Conservation (phyloP, 371 early-diverging fungal species). For the Saksenaea oblongispora region DNA sequence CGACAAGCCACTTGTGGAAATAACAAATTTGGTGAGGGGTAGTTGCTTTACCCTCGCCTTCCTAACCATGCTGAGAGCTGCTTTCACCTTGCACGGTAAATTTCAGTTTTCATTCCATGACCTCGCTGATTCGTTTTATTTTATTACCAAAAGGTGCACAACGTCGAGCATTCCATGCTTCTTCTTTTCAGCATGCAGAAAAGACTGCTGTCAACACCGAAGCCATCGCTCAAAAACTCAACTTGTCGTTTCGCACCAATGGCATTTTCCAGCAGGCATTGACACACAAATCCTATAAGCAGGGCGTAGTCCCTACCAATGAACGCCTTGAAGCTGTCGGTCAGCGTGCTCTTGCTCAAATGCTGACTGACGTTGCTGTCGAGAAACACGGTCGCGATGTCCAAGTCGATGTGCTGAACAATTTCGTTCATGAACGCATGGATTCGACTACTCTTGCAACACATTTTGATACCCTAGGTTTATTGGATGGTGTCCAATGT, state of each 20-base stretch:
- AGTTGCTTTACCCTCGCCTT: not conserved
- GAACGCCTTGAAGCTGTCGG: constrained; percentile 68
- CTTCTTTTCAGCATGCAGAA: not conserved
- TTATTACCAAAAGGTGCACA: not conserved
- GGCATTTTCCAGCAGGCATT: constrained; percentile 59
- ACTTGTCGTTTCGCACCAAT: constrained; percentile 48
- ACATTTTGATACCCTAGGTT: constrained; percentile 34
- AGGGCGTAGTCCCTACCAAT: constrained; percentile 61
- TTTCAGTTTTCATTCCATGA: not conserved
- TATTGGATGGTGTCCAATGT: constrained; percentile 35
- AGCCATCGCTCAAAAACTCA: constrained; percentile 19
- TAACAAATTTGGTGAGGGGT: not conserved
- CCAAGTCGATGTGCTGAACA: constrained; percentile 12
- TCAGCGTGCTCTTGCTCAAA: constrained; percentile 40
- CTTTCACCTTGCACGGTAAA: not conserved
- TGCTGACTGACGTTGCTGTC: constrained; percentile 26
- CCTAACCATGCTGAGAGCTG: constrained; percentile 2
- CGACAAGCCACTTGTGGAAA: too few species aligned
- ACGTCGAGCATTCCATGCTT: not conserved
- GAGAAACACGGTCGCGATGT: constrained; percentile 11
- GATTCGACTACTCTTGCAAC: constrained; percentile 15
- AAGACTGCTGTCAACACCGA: constrained; percentile 10
- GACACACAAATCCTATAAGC: constrained; percentile 73
- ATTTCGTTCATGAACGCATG: constrained; percentile 10
- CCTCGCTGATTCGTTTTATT: not conserved